Conservation (phyloP, 2,329 filamentous ascomycete genomes). For the Pyrenophora teres region DNA sequence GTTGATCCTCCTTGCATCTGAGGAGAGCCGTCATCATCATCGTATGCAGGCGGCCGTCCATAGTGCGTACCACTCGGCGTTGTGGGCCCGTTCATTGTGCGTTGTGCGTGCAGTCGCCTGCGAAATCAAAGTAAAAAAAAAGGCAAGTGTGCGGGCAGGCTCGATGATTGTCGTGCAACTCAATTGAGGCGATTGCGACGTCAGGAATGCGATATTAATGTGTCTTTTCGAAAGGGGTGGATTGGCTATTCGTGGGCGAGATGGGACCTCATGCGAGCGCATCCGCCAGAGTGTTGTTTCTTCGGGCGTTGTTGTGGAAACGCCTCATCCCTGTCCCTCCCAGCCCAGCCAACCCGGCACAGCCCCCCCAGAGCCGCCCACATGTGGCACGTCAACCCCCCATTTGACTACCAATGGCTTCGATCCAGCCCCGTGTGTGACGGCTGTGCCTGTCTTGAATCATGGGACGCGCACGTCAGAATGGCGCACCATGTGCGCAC, state of each 20-base stretch:
- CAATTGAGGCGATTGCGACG: conserved; percentile 13
- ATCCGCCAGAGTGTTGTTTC: conserved; percentile 15
- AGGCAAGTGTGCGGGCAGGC: neutral
- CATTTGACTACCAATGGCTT: neutral
- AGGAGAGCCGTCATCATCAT: conserved; percentile 47
- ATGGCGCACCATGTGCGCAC: neutral
- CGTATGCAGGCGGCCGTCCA: conserved; percentile 52
- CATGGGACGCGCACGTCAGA: too few relatives aligned
- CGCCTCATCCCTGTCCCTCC: neutral
- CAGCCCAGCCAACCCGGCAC: neutral
- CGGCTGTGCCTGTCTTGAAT: neutral
- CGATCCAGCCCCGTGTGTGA: conserved; percentile 7
- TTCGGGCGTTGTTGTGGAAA: conserved; percentile 17
- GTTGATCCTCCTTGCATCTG: conserved; percentile 50
- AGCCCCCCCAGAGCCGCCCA: conserved; percentile 8
- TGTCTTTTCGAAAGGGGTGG: conserved; percentile 15
- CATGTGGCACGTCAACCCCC: conserved; percentile 6
- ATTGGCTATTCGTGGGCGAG: conserved; percentile 5
- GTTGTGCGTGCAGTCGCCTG: conserved; percentile 7
- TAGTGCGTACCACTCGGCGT: conserved; percentile 45
- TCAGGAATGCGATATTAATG: conserved; percentile 24
- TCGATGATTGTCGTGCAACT: conserved; percentile 3
- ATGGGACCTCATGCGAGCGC: conserved; percentile 3
- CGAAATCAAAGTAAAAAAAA: neutral
- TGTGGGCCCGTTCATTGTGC: conserved; percentile 40